Percentiles rank a stretch among this genome's conserved stretches.
Conservation (phyloP, 192 early-diverging fungal genomes). For the Kappamyces sp. region DNA sequence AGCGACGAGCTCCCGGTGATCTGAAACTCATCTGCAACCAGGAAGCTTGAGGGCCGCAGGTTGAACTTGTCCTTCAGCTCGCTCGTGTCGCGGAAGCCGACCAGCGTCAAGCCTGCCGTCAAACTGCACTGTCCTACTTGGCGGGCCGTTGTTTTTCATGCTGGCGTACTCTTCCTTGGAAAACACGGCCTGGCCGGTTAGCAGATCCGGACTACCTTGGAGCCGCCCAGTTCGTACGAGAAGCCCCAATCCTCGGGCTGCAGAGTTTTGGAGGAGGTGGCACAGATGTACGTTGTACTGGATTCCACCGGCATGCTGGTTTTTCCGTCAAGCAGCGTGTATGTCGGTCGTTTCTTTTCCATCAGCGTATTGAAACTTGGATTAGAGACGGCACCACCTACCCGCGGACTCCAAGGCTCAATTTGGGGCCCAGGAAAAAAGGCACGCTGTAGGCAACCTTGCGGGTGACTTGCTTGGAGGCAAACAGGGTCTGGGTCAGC, state of each 20-base stretch:
- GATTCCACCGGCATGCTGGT: conserved; percentile 50
- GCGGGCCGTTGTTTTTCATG: conserved; percentile 59
- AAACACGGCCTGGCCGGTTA: conserved; percentile 49
- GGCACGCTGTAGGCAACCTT: conserved; percentile 55
- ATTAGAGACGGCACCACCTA: conserved; percentile 23
- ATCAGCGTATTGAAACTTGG: conserved; percentile 49
- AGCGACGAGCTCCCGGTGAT: conserved; percentile 66
- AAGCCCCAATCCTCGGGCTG: conserved; percentile 57
- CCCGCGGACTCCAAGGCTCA: conserved; percentile 65
- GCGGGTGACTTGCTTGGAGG: conserved; percentile 58
- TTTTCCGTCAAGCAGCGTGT: conserved; percentile 42
- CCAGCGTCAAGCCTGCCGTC: conserved; percentile 46
- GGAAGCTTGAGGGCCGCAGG: conserved; percentile 58
- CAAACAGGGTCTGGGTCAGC: conserved; percentile 31
- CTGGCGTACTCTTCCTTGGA: conserved; percentile 60
- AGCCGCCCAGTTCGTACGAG: conserved; percentile 63
- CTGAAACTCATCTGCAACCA: conserved; percentile 68
- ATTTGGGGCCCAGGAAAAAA: conserved; percentile 49
- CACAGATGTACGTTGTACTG: conserved; percentile 56
- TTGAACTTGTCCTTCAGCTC: conserved; percentile 52
- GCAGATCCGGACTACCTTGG: conserved; percentile 37
- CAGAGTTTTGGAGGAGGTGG: conserved; percentile 49
- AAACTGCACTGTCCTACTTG: conserved; percentile 36
- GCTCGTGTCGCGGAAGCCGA: conserved; percentile 64
- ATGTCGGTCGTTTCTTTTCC: conserved; percentile 40